Evolutionary conservation across 768 basidiomycete genomes (phyloP).

Genomic region (Dioszegia hungarica): DNA sequence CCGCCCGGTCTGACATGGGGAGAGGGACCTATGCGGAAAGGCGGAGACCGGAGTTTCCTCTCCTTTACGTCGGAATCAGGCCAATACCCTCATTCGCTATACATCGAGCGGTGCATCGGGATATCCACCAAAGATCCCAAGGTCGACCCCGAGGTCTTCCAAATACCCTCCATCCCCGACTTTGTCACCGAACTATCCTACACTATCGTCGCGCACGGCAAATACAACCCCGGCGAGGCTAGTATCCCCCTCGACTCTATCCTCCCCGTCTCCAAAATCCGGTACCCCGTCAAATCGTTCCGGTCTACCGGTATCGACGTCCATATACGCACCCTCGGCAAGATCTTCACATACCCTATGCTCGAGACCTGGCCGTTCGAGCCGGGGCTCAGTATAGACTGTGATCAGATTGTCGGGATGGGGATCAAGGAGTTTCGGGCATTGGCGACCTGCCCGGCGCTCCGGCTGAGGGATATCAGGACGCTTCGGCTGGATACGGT

Average conservation of each 20-base stretch:
- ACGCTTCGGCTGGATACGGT: neutral
- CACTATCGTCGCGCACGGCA: neutral
- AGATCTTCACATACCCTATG: neutral
- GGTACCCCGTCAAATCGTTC: neutral
- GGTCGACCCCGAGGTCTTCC: neutral
- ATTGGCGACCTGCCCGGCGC: neutral
- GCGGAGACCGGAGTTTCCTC: slow-evolving; percentile 6
- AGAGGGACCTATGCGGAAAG: neutral
- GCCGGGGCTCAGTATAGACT: neutral
- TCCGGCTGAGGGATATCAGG: neutral
- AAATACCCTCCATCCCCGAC: neutral
- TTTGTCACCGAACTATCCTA: neutral
- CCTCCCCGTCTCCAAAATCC: neutral
- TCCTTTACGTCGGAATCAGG: slow-evolving; percentile 3
- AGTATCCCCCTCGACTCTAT: neutral
- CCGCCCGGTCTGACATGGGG: neutral
- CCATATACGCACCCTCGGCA: neutral
- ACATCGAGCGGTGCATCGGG: slow-evolving; percentile 4
- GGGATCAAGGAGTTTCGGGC: slow-evolving; percentile 1
- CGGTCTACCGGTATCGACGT: neutral
- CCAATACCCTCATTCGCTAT: neutral
- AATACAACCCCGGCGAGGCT: neutral
- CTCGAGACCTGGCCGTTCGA: neutral
- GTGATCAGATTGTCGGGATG: slow-evolving; percentile 1
- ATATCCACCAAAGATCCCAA: neutral